Base-by-base conservation (phyloP, 169 alveolate genomes). In the Eimeria zaria region DNA sequence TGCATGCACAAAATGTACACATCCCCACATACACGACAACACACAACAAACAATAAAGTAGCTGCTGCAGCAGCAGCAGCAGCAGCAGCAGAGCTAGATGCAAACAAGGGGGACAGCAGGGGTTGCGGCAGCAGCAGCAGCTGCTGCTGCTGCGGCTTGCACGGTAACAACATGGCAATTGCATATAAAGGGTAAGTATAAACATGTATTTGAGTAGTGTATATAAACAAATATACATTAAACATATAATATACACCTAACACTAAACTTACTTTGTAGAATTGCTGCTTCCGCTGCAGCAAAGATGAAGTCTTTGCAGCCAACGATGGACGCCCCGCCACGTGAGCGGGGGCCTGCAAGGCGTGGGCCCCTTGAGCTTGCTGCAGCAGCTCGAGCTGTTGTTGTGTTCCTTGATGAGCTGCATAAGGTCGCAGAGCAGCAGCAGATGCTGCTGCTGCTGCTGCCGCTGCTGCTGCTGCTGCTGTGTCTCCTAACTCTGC, bases 231-330 rank as follows among this genome's bases (percentile, higher is more conserved):
- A 33, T 67, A 67, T 36, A 71, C 24, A 71, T 14, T 58, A 58
- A 11, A 58, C 27, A 58, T 6, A 58, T 18, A 18, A 58, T 51
- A n/a, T n/a, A n/a, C n/a, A n/a, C n/a, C n/a, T n/a, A n/a, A n/a
- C n/a, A n/a, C n/a, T n/a, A n/a, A 20, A 44, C 91, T 22, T 44
- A 84, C 91, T 48, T 84, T 84, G 53, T 84, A 84, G 76, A 84
- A 84, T 41, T 84, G 91, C 18, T 84, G 91, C 91, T 84, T 84
- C 76, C 91, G 71, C 76, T 84, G 91, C 91, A 84, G 91, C 91
- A 84, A 30, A 53, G 91, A 84, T 0, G 91, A 84, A 16, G 91
- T 84, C 91, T 84, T 84, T 1, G 91, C 91, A 58, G 91, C 74
- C n/a, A 84, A 58, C 2, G 55, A 9, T 14, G 91, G 76, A 14